Evolutionary conservation across 1,284 basidiomycete species (phyloP), one percentile per base, ranked within the genome.

Genomic region (Rhodotorula mucilaginosa): DNA sequence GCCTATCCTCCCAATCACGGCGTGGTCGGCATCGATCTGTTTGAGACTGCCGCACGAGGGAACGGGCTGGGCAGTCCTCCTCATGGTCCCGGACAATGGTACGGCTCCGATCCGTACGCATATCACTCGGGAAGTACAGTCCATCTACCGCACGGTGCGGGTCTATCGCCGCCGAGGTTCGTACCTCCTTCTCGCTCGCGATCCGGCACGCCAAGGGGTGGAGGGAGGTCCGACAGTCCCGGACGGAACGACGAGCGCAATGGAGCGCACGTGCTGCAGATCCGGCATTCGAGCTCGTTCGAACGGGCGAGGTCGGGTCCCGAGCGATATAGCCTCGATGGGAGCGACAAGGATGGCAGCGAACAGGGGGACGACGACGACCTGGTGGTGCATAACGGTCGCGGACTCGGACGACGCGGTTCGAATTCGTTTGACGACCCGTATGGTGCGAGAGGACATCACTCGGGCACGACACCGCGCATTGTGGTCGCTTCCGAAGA

Each of bases 271-370:
- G 58, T 66, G 26, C 48, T 71, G 66, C 69, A 71, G 67, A 64
- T 74, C 48, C 65, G 74, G 31, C 74, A 74, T 21, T 76, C 74
- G 56, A 70, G 72, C 64, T 67, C 68, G 59, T 67, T 74, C 16
- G 72, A 66, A 16, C 39, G 54, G 16, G 21, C n/a, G 51, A n/a
- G 23, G 51, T 29, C 29, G 7, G 68, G 39, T n/a, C 21, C 1
- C 3, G 63, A 65, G 51, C 46, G 70, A 18, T 26, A 7, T 16
- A 23, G 26, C 13, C 21, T 31, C 34, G 61, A 59, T 19, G 44
- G 10, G 34, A 44, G 26, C 54, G n/a, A 26, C 7, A 31, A 56
- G 54, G 26, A 29, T 26, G 54, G 26, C 26, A 56, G 51, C 54
- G 26, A 29, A 4, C 26, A 56, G 7, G n/a, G 54, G n/a, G 54